phyloP scores from a whole-genome alignment of 2,329 filamentous ascomycete genomes.

The Diaporthe longicolla region DNA sequence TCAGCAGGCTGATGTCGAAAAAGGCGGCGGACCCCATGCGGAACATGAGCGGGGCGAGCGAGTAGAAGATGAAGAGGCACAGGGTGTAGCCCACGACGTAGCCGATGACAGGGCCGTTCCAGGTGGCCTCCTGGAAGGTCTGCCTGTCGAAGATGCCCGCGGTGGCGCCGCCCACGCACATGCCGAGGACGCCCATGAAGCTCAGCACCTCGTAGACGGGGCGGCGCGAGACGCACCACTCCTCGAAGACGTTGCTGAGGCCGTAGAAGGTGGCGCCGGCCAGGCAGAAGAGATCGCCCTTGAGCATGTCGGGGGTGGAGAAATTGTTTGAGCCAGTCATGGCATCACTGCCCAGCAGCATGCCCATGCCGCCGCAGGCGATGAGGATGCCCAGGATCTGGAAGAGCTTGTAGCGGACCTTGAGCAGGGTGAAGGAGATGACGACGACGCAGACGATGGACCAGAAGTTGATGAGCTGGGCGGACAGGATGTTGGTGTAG shows the following conservation, averaged over 20 bases:
- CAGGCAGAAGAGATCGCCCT: slow-evolving; percentile 93
- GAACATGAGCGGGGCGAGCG: slow-evolving; percentile 86
- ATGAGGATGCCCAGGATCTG: slow-evolving; percentile 91
- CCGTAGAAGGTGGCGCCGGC: slow-evolving; percentile 93
- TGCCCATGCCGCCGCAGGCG: slow-evolving; percentile 90
- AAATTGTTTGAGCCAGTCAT: slow-evolving; percentile 82
- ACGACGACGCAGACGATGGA: slow-evolving; percentile 93
- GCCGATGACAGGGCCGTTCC: slow-evolving; percentile 78
- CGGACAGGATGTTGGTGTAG: slow-evolving; percentile 91
- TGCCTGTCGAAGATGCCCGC: slow-evolving; percentile 91
- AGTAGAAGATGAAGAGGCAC: slow-evolving; percentile 87
- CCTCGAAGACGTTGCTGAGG: slow-evolving; percentile 90
- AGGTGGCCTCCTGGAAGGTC: slow-evolving; percentile 75
- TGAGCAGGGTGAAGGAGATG: slow-evolving; percentile 85
- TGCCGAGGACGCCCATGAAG: slow-evolving; percentile 89
- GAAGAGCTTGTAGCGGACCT: slow-evolving; percentile 89
- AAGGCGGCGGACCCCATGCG: slow-evolving; percentile 93
- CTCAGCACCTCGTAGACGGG: slow-evolving; percentile 95
- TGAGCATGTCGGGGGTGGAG: slow-evolving; percentile 79
- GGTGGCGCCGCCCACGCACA: slow-evolving; percentile 92
- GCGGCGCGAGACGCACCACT: slow-evolving; percentile 89
- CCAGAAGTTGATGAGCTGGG: slow-evolving; percentile 99
- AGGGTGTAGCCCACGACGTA: slow-evolving; percentile 94
- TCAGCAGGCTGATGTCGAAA: slow-evolving; percentile 95
- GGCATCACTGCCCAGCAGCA: slow-evolving; percentile 90